Conservation (phyloP, 768 basidiomycete species). For the Hypholoma sublateritium region DNA sequence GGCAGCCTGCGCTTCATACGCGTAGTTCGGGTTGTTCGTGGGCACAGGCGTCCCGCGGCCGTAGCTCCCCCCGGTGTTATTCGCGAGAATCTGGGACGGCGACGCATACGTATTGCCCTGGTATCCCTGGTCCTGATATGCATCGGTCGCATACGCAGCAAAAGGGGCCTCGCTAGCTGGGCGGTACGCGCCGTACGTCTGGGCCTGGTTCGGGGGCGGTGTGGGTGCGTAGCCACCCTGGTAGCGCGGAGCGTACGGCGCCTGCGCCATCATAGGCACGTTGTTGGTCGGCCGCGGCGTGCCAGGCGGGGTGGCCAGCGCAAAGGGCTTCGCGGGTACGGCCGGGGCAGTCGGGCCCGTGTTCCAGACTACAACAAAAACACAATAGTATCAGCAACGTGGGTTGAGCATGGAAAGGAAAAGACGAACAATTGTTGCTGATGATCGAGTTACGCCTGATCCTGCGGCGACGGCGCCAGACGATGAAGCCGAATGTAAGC, state of each 20-base stretch:
- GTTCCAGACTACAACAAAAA: slow-evolving; percentile 3
- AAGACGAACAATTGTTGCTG: not conserved
- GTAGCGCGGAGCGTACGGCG: slow-evolving; percentile 9
- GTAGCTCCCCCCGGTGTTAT: not conserved
- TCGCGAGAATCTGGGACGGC: not conserved
- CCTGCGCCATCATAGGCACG: slow-evolving; percentile 2
- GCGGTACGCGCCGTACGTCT: not conserved
- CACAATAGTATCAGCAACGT: not conserved
- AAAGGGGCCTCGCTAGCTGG: not conserved
- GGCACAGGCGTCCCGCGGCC: not conserved
- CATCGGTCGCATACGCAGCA: not conserved
- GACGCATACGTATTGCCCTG: not conserved
- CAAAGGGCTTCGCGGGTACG: not conserved
- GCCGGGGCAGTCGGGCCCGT: not conserved
- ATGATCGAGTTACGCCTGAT: not conserved
- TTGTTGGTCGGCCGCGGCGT: not conserved
- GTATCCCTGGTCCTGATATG: not conserved
- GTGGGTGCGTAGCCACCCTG: slow-evolving; percentile 16
- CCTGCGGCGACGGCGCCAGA: slow-evolving; percentile 12
- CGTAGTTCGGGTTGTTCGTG: not conserved
- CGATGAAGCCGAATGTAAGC: slow-evolving; percentile 10
- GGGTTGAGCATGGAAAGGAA: not conserved
- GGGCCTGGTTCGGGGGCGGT: not conserved
- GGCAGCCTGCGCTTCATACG: not conserved
- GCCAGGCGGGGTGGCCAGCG: not conserved